Base-by-base conservation (phyloP, 192 early-diverging fungal species). In the Entomortierella parvispora region DNA sequence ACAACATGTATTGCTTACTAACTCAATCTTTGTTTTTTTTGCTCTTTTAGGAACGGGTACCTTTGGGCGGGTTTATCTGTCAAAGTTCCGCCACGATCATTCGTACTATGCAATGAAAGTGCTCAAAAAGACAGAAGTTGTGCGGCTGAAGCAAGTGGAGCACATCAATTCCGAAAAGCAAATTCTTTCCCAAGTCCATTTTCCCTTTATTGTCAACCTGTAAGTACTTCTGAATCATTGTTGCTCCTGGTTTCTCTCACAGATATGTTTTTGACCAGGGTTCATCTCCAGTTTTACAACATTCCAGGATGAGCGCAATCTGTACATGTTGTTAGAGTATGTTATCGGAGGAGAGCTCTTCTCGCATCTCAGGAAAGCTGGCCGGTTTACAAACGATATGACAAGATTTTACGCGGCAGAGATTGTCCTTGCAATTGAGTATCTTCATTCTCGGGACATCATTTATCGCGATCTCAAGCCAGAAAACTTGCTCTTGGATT, bases 391-490 rank as follows among this genome's bases (percentile, higher is more conserved):
- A 49, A 95, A 95, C 79, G 95, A 97, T 71, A 94, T 97, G 87
- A 95, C 97, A 8, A 83, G 93, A 50, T 99, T 99, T 78, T 99
- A 97, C 74, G 93, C 96, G 23, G 92, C 95, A 22, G 95, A 99
- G 68, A 97, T 99, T 64, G 90, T 96, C 37, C 85, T 97, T n/a
- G 95, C 97, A 1, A 91, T 99, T 33, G 94, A 96, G 79, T 97
- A 97, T 71, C 81, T 99, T 56, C 97, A 99, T 83, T 85, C 85
- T 61, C 86, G 91, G 59, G 92, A 99, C 79, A 97, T 99, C 61
- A 97, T 99, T 80, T 97, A 97, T 82, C 90, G 97, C 53, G 97
- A 99, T 84, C 81, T 97, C 48, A 99, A 99, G 82, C 97, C 97
- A 5, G 97, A 99, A 68, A 93, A 94, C 68, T 72, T 93, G 3